Conservation (phyloP, 2,329 filamentous ascomycete species). For the Paramyrothecium roridum region DNA sequence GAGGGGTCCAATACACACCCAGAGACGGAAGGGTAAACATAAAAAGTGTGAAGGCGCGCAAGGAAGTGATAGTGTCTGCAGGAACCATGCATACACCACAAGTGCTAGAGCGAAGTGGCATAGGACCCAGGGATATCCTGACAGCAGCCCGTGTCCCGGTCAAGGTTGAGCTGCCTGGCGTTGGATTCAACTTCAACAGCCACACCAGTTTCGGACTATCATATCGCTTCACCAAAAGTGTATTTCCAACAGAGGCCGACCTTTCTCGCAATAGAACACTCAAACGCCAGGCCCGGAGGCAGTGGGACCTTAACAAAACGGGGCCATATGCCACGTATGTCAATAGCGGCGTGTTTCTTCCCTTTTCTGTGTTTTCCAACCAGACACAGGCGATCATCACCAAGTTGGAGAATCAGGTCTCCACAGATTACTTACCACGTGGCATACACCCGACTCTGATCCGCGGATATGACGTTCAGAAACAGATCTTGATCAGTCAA, state of each 20-base stretch:
- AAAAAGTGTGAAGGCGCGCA: background rate
- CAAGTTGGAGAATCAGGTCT: background rate
- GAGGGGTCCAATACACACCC: background rate
- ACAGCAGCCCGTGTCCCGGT: constrained; percentile 40
- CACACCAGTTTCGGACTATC: background rate
- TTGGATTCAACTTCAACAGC: constrained; percentile 62
- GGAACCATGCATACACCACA: constrained; percentile 32
- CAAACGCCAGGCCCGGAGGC: background rate
- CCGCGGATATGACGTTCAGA: background rate
- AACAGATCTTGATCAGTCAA: background rate
- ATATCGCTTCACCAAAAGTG: background rate
- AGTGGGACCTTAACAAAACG: background rate
- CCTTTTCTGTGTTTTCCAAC: constrained; percentile 1
- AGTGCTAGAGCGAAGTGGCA: constrained; percentile 30
- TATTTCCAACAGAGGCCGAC: background rate
- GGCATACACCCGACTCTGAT: background rate
- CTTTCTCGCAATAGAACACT: background rate
- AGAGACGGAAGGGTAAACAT: background rate
- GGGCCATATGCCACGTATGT: background rate
- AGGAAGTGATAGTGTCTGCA: background rate
- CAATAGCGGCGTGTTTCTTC: background rate
- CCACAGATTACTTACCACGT: background rate
- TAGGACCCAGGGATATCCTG: constrained; percentile 26
- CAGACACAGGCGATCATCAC: background rate
- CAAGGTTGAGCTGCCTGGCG: constrained; percentile 57